These are phyloP conservation scores for Gardenia jasminoides DNA, from an alignment of 257 asterid genomes.

Conservation along the genomic window DNA sequence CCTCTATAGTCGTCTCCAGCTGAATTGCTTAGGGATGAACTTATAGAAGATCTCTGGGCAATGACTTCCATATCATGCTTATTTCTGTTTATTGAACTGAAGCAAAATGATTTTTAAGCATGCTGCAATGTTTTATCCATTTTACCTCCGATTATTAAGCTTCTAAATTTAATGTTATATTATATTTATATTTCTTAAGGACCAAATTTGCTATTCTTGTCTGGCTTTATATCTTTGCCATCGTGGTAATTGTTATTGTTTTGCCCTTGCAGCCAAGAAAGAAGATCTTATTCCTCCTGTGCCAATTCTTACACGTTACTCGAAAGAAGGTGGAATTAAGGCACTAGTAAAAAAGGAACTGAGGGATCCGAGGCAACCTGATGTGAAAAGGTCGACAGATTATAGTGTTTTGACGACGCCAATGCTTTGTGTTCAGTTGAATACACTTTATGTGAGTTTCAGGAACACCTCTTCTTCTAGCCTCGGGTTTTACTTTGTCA, in stretches of 20 bases:
- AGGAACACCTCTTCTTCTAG: conserved; percentile 5
- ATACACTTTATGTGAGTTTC: conserved; percentile 89
- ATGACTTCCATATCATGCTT: background rate
- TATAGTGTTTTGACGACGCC: conserved; percentile 66
- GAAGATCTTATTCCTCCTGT: conserved; percentile 90
- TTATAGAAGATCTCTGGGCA: background rate
- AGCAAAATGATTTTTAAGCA: too few relatives aligned
- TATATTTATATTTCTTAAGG: too few relatives aligned
- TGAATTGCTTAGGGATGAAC: background rate
- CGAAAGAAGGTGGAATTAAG: conserved; percentile 81
- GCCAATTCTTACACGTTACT: conserved; percentile 82
- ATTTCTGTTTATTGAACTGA: background rate
- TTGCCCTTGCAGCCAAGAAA: conserved; percentile 68
- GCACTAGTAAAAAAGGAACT: conserved; percentile 89
- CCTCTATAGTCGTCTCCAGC: background rate
- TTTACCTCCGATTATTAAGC: too few relatives aligned
- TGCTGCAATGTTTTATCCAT: too few relatives aligned
- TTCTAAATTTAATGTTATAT: too few relatives aligned
- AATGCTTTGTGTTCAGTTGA: conserved; percentile 79
- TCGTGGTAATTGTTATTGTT: conserved; percentile 13
- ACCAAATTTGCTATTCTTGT: background rate
- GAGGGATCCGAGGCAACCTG: conserved; percentile 71
- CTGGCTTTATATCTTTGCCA: background rate
- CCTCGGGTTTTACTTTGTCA: background rate
- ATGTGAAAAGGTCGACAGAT: conserved; percentile 57